Evolutionary conservation across 495 filamentous ascomycete species (phyloP).

Genomic region (Penicillium tannophilum): DNA sequence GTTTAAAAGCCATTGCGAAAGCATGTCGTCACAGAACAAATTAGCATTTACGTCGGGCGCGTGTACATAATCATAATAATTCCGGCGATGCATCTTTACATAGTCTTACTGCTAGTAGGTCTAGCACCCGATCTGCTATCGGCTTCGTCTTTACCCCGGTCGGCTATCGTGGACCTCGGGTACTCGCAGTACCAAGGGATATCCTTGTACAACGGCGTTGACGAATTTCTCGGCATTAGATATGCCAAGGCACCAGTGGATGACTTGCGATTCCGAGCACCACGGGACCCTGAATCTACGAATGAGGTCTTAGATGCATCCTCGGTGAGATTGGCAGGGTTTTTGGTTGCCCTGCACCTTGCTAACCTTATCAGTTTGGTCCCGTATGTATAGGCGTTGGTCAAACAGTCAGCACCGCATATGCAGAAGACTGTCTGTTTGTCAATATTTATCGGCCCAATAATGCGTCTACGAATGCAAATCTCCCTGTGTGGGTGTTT

Average conservation of each 20-base stretch:
- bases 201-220: slow-evolving; percentile 42
- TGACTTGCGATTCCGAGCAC: slow-evolving; percentile 56
- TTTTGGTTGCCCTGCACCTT: not conserved
- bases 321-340: slow-evolving; percentile 22
- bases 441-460: slow-evolving; percentile 67
- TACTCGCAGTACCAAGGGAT: slow-evolving; percentile 42
- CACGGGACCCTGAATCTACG: slow-evolving; percentile 46
- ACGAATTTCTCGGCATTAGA: slow-evolving; percentile 62
- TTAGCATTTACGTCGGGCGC: too few species aligned
- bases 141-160: slow-evolving; percentile 11
- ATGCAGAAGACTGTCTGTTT: slow-evolving; percentile 69
- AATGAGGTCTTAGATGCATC: slow-evolving; percentile 40
- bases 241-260: slow-evolving; percentile 59
- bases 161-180: slow-evolving; percentile 36
- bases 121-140: slow-evolving; percentile 4
- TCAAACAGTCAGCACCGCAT: slow-evolving; percentile 37
- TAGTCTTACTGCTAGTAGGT: slow-evolving; percentile 4
- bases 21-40: not conserved
- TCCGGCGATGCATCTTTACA: slow-evolving; percentile 6
- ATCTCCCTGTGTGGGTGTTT: slow-evolving; percentile 68
- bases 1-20: not conserved
- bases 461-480: slow-evolving; percentile 50
- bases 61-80: not conserved
- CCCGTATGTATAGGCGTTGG: slow-evolving; percentile 39
- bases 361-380: slow-evolving; percentile 34